phyloP scores from a whole-genome alignment of 768 basidiomycete species.

The Cystofilobasidium macerans region DNA sequence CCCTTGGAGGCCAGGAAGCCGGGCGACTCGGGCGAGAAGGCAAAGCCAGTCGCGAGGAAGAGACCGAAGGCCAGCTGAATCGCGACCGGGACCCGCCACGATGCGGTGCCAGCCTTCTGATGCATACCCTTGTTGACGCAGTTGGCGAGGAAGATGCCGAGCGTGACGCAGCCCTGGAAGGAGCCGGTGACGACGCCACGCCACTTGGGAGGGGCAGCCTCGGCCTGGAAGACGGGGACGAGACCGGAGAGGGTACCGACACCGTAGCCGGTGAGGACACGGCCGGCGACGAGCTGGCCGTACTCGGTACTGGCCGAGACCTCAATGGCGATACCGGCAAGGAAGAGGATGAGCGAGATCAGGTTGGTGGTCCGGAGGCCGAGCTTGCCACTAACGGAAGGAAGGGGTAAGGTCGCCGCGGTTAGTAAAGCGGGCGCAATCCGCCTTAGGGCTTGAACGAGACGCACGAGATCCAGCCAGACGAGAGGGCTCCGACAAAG shows the following conservation, averaged over 20 bases:
- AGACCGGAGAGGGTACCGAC: slow-evolving; percentile 26
- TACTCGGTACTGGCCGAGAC: slow-evolving; percentile 4
- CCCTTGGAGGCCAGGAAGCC: slow-evolving; percentile 20
- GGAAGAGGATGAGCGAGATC: slow-evolving; percentile 22
- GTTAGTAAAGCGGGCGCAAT: background rate
- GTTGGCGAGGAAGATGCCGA: slow-evolving; percentile 28
- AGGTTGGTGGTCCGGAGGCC: slow-evolving; percentile 26
- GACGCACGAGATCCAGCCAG: slow-evolving; percentile 16
- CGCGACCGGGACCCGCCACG: slow-evolving; percentile 22
- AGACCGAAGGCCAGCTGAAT: slow-evolving; percentile 24
- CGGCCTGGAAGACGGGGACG: slow-evolving; percentile 25
- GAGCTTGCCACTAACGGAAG: slow-evolving; percentile 7
- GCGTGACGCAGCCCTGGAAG: slow-evolving; percentile 28
- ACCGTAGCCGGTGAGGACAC: slow-evolving; percentile 26
- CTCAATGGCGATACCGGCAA: slow-evolving; percentile 26
- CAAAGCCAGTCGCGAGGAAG: slow-evolving; percentile 24
- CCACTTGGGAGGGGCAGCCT: slow-evolving; percentile 25
- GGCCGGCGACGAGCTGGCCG: slow-evolving; percentile 26
- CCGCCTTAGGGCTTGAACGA: too few species aligned
- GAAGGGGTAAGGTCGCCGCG: too few species aligned
- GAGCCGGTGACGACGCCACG: slow-evolving; percentile 26
- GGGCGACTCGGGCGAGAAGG: slow-evolving; percentile 26
- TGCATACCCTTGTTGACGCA: slow-evolving; percentile 21
- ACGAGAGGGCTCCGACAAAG: slow-evolving; percentile 21
- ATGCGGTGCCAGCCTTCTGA: slow-evolving; percentile 7